Evolutionary conservation across 148 eudicot genomes (phyloP).

Genomic region (Oxyria digyna): DNA sequence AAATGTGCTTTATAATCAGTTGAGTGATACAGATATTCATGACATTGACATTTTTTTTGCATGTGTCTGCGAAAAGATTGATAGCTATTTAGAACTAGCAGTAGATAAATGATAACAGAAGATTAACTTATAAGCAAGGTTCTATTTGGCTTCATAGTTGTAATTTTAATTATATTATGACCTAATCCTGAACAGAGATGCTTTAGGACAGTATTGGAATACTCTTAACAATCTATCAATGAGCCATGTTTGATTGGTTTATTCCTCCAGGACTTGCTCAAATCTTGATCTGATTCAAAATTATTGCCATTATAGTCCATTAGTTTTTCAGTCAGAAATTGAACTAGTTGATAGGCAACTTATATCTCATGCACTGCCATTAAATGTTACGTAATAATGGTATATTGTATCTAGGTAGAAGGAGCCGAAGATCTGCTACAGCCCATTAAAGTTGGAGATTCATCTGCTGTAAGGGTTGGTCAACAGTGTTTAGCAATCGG

Average conservation of each 20-base stretch:
- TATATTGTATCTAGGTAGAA: conserved; percentile 45
- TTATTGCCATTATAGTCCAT: background rate
- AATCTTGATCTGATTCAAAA: background rate
- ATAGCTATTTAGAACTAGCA: background rate
- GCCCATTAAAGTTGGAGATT: conserved; percentile 75
- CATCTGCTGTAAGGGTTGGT: conserved; percentile 80
- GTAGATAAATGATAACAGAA: background rate
- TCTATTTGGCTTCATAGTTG: background rate
- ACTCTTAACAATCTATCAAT: background rate
- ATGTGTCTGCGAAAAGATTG: background rate
- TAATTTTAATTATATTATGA: background rate
- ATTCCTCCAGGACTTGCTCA: background rate
- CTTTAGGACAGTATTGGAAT: background rate
- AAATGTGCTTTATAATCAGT: background rate
- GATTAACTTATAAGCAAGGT: background rate
- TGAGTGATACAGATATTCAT: background rate
- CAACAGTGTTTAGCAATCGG: conserved; percentile 98
- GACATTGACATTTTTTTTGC: background rate
- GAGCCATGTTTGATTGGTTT: background rate
- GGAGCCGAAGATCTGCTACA: conserved; percentile 66
- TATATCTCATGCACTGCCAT: background rate
- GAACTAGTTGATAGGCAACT: background rate
- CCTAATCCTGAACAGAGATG: background rate
- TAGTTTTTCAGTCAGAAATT: background rate
- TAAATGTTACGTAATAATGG: background rate